phyloP scores from a whole-genome alignment of 768 basidiomycete species.

The Boletus rubescentipes region DNA sequence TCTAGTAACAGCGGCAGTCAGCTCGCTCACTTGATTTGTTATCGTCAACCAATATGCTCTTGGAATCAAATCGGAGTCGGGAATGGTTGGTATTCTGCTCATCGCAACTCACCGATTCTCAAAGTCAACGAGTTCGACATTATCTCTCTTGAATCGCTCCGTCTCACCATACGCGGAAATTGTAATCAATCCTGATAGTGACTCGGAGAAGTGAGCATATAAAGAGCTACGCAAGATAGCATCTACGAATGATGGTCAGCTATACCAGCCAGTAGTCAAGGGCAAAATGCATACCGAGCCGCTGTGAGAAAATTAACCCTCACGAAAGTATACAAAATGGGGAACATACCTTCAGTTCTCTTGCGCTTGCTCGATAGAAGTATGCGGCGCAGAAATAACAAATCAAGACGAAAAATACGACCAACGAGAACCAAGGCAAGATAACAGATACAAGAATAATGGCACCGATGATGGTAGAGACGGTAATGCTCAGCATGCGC shows the following conservation, averaged over 20 bases:
- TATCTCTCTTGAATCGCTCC: constrained; percentile 73
- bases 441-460: constrained; percentile 76
- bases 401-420: constrained; percentile 55
- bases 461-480: constrained; percentile 67
- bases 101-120: constrained; percentile 66
- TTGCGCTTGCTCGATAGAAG: constrained; percentile 84
- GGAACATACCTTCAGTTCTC: constrained; percentile 72
- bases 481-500: constrained; percentile 67
- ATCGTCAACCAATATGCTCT: constrained; percentile 86
- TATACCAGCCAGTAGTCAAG: neutral
- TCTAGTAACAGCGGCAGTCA: neutral
- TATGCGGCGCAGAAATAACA: constrained; percentile 69
- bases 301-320: constrained; percentile 34
- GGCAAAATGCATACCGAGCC: constrained; percentile 45
- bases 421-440: constrained; percentile 83
- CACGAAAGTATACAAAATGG: neutral
- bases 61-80: neutral
- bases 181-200: constrained; percentile 79
- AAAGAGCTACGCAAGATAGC: constrained; percentile 82
- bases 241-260: constrained; percentile 41
- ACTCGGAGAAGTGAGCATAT: constrained; percentile 93
- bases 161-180: constrained; percentile 86
- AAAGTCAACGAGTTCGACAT: constrained; percentile 70
- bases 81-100: neutral
- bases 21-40: constrained; percentile 61